phyloP scores from a whole-genome alignment of 768 basidiomycete species.

The Suillus hirtellus region DNA sequence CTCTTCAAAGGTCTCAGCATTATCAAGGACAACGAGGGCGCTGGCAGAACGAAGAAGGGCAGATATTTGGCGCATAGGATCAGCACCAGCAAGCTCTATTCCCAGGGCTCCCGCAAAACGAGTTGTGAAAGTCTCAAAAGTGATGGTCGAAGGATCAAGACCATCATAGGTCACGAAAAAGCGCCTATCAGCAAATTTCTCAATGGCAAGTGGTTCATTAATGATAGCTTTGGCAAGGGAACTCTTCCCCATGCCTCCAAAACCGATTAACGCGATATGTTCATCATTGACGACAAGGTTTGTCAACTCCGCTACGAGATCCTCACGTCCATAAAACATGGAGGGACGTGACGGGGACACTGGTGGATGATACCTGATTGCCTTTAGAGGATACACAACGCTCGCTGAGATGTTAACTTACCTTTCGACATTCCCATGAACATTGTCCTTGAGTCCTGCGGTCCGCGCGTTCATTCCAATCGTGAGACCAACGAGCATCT shows the following conservation, averaged over 20 bases:
- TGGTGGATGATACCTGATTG: neutral
- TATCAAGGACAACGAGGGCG: conserved; percentile 6
- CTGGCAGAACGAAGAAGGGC: neutral
- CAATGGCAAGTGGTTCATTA: neutral
- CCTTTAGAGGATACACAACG: neutral
- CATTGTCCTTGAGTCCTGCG: neutral
- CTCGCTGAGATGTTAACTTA: neutral
- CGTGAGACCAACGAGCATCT: neutral
- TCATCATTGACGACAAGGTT: neutral
- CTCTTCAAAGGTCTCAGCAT: conserved; percentile 1
- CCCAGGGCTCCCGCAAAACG: neutral
- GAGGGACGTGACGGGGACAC: neutral
- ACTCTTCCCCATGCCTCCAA: conserved; percentile 7
- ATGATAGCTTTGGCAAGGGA: conserved; percentile 3
- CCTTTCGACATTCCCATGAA: neutral
- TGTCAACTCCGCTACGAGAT: neutral
- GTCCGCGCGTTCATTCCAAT: neutral
- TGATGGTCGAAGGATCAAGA: neutral
- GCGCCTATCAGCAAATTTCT: conserved; percentile 1
- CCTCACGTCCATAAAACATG: neutral
- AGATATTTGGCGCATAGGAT: neutral
- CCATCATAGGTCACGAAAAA: conserved; percentile 5
- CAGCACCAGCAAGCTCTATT: neutral
- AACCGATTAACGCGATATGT: neutral
- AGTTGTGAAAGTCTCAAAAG: neutral